Conservation (phyloP, 352 stramenopile genomes). For the Phytopythium helicoides region DNA sequence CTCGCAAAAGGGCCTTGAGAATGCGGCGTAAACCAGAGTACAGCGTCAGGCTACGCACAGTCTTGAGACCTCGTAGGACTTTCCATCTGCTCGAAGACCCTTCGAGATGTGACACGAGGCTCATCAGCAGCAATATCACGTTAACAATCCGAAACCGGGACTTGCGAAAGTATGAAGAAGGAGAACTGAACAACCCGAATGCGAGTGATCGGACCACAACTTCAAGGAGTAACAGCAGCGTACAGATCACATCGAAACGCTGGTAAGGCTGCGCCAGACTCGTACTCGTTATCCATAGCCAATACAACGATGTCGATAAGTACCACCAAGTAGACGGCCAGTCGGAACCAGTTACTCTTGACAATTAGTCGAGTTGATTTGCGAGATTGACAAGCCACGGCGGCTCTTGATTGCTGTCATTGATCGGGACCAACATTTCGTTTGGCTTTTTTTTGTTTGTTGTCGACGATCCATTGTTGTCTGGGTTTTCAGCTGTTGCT, state of each 20-base stretch:
- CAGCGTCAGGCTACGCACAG: constrained; percentile 57
- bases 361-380: constrained; percentile 26
- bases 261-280: constrained; percentile 18
- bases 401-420: constrained; percentile 3
- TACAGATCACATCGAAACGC: constrained; percentile 59
- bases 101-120: constrained; percentile 47
- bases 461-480: background rate
- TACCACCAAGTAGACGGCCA: constrained; percentile 40
- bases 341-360: constrained; percentile 47
- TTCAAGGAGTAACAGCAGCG: constrained; percentile 57
- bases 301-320: constrained; percentile 53
- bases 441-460: background rate
- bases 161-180: constrained; percentile 47
- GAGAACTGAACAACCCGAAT: constrained; percentile 39
- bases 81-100: constrained; percentile 29
- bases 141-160: constrained; percentile 54
- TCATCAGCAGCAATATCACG: constrained; percentile 39
- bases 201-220: constrained; percentile 54
- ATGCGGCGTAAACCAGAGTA: constrained; percentile 66
- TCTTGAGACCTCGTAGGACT: constrained; percentile 66
- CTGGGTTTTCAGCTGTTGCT: constrained; percentile 4
- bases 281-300: constrained; percentile 54
- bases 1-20: constrained; percentile 55
- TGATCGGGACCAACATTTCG: constrained; percentile 3
- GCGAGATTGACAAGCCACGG: constrained; percentile 27